Conservation (phyloP, 371 early-diverging fungal genomes). For the Actinomortierella wolfii region DNA sequence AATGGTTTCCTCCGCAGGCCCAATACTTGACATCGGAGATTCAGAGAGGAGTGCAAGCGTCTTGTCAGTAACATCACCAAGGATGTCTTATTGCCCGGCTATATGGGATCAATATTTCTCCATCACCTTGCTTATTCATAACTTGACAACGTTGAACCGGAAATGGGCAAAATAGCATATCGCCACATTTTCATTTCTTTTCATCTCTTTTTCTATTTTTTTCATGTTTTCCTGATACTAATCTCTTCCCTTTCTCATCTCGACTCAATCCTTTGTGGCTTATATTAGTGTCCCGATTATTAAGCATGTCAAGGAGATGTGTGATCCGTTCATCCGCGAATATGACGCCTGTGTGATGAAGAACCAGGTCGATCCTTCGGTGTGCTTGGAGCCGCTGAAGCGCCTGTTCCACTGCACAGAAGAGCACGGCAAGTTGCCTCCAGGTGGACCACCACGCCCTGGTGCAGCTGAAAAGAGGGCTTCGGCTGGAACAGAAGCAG, state of each 20-base stretch:
- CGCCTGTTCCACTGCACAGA: constrained; percentile 68
- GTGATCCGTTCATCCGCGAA: constrained; percentile 65
- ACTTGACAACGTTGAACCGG: too few species aligned
- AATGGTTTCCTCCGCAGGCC: too few species aligned
- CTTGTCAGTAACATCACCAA: too few species aligned
- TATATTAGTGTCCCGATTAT: constrained; percentile 62
- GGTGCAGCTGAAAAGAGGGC: too few species aligned
- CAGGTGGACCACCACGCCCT: constrained; percentile 44
- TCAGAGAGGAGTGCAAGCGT: too few species aligned
- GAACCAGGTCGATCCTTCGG: constrained; percentile 66
- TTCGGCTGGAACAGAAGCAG: background rate
- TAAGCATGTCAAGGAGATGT: constrained; percentile 75
- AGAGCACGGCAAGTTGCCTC: constrained; percentile 48
- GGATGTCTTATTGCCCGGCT: too few species aligned
- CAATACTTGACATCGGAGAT: too few species aligned
- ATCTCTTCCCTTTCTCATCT: background rate
- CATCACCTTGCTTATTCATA: too few species aligned
- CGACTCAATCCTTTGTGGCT: background rate
- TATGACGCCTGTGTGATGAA: constrained; percentile 71
- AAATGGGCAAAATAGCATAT: too few species aligned
- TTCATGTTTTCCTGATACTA: constrained; percentile 26
- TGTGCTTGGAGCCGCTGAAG: constrained; percentile 65
- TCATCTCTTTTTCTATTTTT: constrained; percentile 3
- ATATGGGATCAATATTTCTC: too few species aligned
- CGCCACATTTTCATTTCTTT: background rate